A percentile compares a stretch with the other conserved stretches of the same genome.
These are phyloP conservation scores for Purshia tridentata DNA, from an alignment of 306 rosid species.

Conservation along the genomic window DNA sequence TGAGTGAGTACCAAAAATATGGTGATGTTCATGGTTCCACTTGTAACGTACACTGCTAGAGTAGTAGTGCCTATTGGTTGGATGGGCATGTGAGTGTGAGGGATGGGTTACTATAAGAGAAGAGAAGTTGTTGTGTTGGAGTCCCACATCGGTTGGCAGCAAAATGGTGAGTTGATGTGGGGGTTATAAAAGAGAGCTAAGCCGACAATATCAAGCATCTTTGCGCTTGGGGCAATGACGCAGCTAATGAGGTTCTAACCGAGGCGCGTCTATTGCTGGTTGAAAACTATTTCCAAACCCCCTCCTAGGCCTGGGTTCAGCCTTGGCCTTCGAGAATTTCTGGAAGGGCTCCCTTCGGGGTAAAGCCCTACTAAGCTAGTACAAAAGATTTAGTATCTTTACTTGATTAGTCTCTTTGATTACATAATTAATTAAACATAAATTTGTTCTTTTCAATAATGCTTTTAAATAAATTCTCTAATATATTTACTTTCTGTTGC, in stretches of 20 bases:
- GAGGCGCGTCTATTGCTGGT: conserved; percentile 50
- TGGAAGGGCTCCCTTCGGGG: conserved; percentile 37
- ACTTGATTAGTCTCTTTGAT: too few species aligned
- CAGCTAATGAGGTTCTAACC: conserved; percentile 40
- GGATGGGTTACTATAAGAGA: neutral
- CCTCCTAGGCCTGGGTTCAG: conserved; percentile 36
- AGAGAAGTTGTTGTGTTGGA: neutral
- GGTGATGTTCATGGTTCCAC: too few species aligned
- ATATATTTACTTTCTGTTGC: too few species aligned
- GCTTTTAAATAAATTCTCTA: too few species aligned
- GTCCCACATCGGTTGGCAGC: neutral
- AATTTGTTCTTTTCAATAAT: too few species aligned
- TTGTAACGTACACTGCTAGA: too few species aligned
- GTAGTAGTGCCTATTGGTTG: too few species aligned
- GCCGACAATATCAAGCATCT: fast-evolving
- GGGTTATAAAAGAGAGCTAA: fast-evolving
- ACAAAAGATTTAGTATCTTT: fast-evolving
- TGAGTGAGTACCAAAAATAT: too few species aligned
- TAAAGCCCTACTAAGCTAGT: conserved; percentile 19
- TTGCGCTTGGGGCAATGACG: conserved; percentile 51
- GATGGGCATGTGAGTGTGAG: too few species aligned
- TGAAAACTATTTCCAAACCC: conserved; percentile 49
- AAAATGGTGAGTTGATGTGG: too few species aligned
- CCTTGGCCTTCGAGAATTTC: conserved; percentile 38
- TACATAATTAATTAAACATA: too few species aligned